Conservation (phyloP, 2,329 filamentous ascomycete genomes). For the Leptographium flavum region DNA sequence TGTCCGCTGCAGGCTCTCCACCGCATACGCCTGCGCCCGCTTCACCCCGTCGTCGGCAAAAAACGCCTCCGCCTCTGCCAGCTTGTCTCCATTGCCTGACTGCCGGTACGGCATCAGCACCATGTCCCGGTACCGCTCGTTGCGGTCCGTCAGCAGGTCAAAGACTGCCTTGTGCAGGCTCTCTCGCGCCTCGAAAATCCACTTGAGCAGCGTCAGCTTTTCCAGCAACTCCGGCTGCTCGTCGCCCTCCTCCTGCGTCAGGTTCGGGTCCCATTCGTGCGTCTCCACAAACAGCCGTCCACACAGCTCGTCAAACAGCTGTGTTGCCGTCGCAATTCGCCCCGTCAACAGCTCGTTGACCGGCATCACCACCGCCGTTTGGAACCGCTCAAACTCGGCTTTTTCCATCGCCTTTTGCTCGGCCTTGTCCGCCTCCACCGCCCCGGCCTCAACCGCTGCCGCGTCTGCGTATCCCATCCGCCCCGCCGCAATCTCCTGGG, state of each 20-base stretch:
- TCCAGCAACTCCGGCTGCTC: slow-evolving; percentile 89
- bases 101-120: slow-evolving; percentile 68
- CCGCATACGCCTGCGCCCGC: slow-evolving; percentile 55
- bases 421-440: slow-evolving; percentile 54
- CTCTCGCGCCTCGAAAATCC: slow-evolving; percentile 94
- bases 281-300: slow-evolving; percentile 59
- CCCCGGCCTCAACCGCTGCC: slow-evolving; percentile 64
- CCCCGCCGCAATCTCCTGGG: slow-evolving; percentile 63
- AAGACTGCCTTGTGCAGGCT: slow-evolving; percentile 72
- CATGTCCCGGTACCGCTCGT: slow-evolving; percentile 73
- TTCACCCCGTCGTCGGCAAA: slow-evolving; percentile 66
- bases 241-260: slow-evolving; percentile 87
- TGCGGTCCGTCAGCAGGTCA: slow-evolving; percentile 71
- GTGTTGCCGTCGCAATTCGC: slow-evolving; percentile 58
- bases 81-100: slow-evolving; percentile 63
- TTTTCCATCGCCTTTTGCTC: slow-evolving; percentile 61
- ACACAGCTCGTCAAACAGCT: slow-evolving; percentile 64
- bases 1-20: slow-evolving; percentile 57
- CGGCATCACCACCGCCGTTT: slow-evolving; percentile 68
- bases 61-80: slow-evolving; percentile 65
- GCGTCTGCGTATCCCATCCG: slow-evolving; percentile 73
- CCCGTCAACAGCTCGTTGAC: slow-evolving; percentile 67
- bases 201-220: slow-evolving; percentile 87
- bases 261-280: slow-evolving; percentile 55
- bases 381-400: slow-evolving; percentile 71